A percentile compares a stretch with the other conserved stretches of the same genome.
phyloP scores from a whole-genome alignment of 2,329 filamentous ascomycete species.

The Diaporthe eres region DNA sequence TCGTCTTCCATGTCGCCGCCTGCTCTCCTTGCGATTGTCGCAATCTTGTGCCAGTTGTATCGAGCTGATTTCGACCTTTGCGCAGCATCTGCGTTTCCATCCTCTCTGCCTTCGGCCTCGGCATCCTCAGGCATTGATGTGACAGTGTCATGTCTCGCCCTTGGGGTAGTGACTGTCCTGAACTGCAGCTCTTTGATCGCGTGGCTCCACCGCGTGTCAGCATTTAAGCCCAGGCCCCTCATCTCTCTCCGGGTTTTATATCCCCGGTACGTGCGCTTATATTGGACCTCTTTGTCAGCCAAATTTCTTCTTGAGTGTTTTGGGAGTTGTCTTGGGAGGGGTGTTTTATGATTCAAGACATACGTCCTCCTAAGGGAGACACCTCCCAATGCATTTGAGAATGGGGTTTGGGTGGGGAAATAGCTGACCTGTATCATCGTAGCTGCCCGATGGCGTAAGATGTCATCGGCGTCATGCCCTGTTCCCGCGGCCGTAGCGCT shows the following conservation, averaged over 20 bases:
- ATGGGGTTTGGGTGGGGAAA: no score
- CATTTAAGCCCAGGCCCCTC: conserved; percentile 76
- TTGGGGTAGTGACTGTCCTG: conserved; percentile 64
- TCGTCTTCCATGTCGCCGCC: conserved; percentile 73
- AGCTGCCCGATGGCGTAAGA: conserved; percentile 61
- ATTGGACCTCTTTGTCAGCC: no score
- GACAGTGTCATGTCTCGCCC: conserved; percentile 48
- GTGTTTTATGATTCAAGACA: no score
- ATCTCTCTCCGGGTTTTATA: conserved; percentile 81
- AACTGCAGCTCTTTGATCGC: conserved; percentile 72
- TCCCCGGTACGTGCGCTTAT: conserved; percentile 78
- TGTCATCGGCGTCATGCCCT: conserved; percentile 43
- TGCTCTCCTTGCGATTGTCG: conserved; percentile 78
- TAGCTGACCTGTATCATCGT: conserved; percentile 65
- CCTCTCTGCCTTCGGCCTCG: conserved; percentile 34
- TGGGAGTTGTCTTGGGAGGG: no score
- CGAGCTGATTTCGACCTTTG: conserved; percentile 61
- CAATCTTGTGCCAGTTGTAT: conserved; percentile 82
- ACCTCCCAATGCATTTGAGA: no score
- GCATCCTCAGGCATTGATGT: conserved; percentile 30
- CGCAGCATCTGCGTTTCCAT: conserved; percentile 38
- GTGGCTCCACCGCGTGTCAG: conserved; percentile 79
- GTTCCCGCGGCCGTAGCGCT: conserved; percentile 29
- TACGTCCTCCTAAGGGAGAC: no score
- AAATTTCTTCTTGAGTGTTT: no score